These are phyloP conservation scores for Xylaria palmicola DNA, from an alignment of 495 filamentous ascomycete genomes.

Conservation along the genomic window DNA sequence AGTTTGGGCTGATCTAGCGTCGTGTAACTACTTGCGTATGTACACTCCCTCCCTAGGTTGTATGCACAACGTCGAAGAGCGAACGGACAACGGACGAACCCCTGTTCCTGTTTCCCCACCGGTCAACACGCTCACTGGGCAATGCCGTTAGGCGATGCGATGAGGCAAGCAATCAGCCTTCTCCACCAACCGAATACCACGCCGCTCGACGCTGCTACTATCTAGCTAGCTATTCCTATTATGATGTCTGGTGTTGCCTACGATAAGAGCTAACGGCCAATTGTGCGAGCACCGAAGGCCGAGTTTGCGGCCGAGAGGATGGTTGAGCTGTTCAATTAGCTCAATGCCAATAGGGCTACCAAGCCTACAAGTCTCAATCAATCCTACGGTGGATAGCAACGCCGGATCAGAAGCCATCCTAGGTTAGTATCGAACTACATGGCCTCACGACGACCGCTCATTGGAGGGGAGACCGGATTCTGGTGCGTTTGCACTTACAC, in stretches of 20 bases:
- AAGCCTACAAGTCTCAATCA: background rate
- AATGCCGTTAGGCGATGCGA: background rate
- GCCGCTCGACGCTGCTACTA: background rate
- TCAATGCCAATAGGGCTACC: background rate
- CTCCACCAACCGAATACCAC: background rate
- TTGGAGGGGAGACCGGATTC: too few species aligned
- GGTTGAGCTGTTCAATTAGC: background rate
- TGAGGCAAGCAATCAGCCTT: background rate
- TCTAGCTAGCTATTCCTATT: background rate
- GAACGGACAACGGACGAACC: too few species aligned
- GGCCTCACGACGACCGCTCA: too few species aligned
- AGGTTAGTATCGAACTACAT: too few species aligned
- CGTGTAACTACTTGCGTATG: conserved; percentile 6
- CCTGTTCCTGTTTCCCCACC: too few species aligned
- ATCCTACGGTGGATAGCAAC: background rate
- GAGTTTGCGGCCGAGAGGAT: background rate
- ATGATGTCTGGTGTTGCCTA: too few species aligned
- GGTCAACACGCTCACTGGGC: conserved; percentile 5
- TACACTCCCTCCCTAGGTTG: background rate
- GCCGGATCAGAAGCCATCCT: background rate
- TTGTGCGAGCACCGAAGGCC: background rate
- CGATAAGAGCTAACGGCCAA: too few species aligned
- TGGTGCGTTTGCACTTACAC: too few species aligned
- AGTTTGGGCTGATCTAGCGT: conserved; percentile 10
- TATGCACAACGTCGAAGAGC: background rate